phyloP scores from a whole-genome alignment of 129 eudicot species.

The Chrysanthemum lavandulifolium region DNA sequence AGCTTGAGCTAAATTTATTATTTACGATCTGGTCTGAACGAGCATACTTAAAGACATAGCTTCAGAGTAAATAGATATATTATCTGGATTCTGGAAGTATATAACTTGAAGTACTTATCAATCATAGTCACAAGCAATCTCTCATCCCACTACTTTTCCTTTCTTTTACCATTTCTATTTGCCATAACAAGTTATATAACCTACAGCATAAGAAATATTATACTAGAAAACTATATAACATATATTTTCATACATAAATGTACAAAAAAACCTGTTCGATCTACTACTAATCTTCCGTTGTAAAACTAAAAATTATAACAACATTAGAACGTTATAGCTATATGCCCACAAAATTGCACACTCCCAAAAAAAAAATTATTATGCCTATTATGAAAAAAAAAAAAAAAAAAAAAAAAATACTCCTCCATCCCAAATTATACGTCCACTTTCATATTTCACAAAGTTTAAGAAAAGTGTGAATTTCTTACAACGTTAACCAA shows the following conservation, averaged over 20 bases:
- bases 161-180: background rate
- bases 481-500: too few species aligned
- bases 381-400: background rate
- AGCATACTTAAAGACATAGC: background rate
- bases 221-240: too few species aligned
- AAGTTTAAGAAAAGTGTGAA: too few species aligned
- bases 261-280: too few species aligned
- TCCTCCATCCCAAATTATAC: too few species aligned
- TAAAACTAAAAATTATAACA: too few species aligned
- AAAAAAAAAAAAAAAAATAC: background rate
- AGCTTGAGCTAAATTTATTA: background rate
- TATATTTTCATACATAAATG: too few species aligned
- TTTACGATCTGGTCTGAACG: background rate
- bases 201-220: background rate
- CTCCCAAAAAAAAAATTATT: too few species aligned
- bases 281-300: too few species aligned
- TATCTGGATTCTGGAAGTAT: background rate
- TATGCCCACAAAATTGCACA: too few species aligned
- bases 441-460: too few species aligned
- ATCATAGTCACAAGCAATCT: constrained; percentile 5
- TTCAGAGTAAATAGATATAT: background rate
- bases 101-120: constrained; percentile 2
- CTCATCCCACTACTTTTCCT: background rate
- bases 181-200: background rate
- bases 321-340: too few species aligned